Percentiles rank a stretch among this genome's conserved stretches.
These are phyloP conservation scores for Datura wrightii DNA, from an alignment of 257 asterid genomes.

Conservation along the genomic window DNA sequence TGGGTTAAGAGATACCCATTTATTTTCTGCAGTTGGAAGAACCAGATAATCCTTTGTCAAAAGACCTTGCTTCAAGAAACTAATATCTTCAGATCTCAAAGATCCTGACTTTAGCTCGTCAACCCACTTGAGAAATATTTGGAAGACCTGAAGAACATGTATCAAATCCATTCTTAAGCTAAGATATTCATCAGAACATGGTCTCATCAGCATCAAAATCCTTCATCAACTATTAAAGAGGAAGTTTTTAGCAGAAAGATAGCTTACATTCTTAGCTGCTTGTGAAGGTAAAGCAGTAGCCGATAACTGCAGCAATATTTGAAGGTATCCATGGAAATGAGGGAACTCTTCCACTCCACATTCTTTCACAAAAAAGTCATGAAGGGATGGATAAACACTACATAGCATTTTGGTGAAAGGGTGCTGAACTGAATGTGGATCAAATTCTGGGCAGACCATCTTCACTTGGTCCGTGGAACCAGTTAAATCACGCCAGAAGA, in stretches of 20 bases:
- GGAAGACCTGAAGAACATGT: conserved; percentile 57
- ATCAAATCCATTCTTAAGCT: background rate
- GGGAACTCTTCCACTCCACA: conserved; percentile 82
- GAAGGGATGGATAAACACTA: conserved; percentile 71
- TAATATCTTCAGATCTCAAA: conserved; percentile 66
- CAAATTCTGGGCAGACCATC: conserved; percentile 42
- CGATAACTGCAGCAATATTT: conserved; percentile 71
- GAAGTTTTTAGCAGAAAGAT: conserved; percentile 26
- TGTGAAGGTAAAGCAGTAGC: conserved; percentile 66
- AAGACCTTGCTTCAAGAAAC: conserved; percentile 61
- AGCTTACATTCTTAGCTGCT: conserved; percentile 72
- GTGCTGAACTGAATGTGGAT: conserved; percentile 37
- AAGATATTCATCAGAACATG: conserved; percentile 8
- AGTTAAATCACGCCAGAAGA: conserved; percentile 76
- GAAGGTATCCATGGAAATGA: conserved; percentile 71
- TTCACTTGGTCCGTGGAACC: conserved; percentile 55
- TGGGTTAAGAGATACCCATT: conserved; percentile 89
- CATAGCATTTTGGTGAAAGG: conserved; percentile 53
- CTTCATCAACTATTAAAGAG: background rate
- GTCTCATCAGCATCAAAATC: conserved; percentile 10
- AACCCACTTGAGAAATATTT: conserved; percentile 71
- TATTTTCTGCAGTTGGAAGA: conserved; percentile 87
- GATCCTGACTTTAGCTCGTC: conserved; percentile 70
- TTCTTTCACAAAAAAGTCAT: conserved; percentile 79
- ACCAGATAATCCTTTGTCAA: conserved; percentile 60